Evolutionary conservation across 192 early-diverging fungal species (phyloP).

Genomic region (Ramicandelaber brevisporus): DNA sequence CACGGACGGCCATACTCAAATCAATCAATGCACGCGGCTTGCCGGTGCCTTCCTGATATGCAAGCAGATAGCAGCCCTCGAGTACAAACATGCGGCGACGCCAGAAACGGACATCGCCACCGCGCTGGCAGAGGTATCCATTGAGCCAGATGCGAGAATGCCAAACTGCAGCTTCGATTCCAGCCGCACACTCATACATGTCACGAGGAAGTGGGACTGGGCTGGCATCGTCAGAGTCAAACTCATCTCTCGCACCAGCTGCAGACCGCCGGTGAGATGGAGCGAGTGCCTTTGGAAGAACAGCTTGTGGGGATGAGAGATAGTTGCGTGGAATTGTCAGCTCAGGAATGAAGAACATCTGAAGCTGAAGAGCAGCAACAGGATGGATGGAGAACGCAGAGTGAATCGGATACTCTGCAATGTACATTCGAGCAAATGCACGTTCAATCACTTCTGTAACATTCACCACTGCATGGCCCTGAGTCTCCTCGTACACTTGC

Average conservation of each 20-base stretch:
- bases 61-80: conserved; percentile 19
- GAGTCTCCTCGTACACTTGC: conserved; percentile 18
- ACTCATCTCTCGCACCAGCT: conserved; percentile 18
- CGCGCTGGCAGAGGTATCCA: conserved; percentile 21
- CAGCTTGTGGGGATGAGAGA: too few species aligned
- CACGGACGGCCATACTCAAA: conserved; percentile 14
- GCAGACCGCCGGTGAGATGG: too few species aligned
- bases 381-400: conserved; percentile 18
- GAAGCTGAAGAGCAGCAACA: conserved; percentile 15
- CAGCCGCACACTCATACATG: conserved; percentile 18
- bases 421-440: conserved; percentile 16
- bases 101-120: conserved; percentile 23
- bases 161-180: conserved; percentile 20
- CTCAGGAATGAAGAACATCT: conserved; percentile 21
- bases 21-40: conserved; percentile 19
- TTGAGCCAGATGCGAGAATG: conserved; percentile 20
- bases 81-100: conserved; percentile 20
- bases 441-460: conserved; percentile 17
- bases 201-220: too few species aligned
- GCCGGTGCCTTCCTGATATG: conserved; percentile 19
- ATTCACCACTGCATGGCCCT: conserved; percentile 17
- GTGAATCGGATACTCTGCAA: conserved; percentile 21
- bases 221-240: conserved; percentile 15
- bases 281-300: too few species aligned
- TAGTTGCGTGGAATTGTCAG: too few species aligned